Evolutionary conservation across 306 rosid species (phyloP).

Genomic region (Cercis canadensis): DNA sequence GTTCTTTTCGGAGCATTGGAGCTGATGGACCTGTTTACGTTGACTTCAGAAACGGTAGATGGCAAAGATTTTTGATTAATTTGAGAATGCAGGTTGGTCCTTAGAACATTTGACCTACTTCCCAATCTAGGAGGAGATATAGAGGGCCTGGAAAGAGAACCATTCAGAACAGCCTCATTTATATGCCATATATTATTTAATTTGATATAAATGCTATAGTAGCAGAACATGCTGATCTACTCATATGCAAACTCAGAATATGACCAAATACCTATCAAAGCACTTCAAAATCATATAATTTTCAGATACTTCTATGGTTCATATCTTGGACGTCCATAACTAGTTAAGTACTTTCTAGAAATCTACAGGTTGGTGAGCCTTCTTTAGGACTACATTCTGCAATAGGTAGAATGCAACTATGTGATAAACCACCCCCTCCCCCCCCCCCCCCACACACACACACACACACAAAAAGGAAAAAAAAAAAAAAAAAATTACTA

Average conservation of each 20-base stretch:
- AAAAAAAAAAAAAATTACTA: slow-evolving; percentile 15
- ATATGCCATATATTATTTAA: slow-evolving; percentile 19
- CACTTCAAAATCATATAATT: slow-evolving; percentile 2
- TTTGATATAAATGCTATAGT: slow-evolving; percentile 11
- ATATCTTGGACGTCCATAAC: not conserved
- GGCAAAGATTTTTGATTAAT: slow-evolving; percentile 35
- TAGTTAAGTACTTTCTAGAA: slow-evolving; percentile 10
- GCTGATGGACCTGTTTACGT: slow-evolving; percentile 40
- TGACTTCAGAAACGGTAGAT: slow-evolving; percentile 34
- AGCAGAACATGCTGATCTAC: not conserved
- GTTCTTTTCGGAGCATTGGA: slow-evolving; percentile 69
- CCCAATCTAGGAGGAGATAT: slow-evolving; percentile 45
- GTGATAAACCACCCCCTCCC: no score
- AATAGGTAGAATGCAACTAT: not conserved
- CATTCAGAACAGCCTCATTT: slow-evolving; percentile 37
- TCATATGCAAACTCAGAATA: slow-evolving; percentile 17
- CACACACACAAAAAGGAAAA: slow-evolving; percentile 20
- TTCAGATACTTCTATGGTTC: not conserved
- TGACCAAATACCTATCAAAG: no score
- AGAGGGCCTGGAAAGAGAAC: slow-evolving; percentile 47
- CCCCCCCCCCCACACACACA: no score
- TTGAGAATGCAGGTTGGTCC: slow-evolving; percentile 34
- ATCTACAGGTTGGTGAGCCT: not conserved
- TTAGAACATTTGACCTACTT: slow-evolving; percentile 36
- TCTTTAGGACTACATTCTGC: slow-evolving; percentile 25